Percentiles rank a stretch among this genome's conserved stretches.
Evolutionary conservation across 2,329 filamentous ascomycete species (phyloP).

Genomic region (Septoria linicola): DNA sequence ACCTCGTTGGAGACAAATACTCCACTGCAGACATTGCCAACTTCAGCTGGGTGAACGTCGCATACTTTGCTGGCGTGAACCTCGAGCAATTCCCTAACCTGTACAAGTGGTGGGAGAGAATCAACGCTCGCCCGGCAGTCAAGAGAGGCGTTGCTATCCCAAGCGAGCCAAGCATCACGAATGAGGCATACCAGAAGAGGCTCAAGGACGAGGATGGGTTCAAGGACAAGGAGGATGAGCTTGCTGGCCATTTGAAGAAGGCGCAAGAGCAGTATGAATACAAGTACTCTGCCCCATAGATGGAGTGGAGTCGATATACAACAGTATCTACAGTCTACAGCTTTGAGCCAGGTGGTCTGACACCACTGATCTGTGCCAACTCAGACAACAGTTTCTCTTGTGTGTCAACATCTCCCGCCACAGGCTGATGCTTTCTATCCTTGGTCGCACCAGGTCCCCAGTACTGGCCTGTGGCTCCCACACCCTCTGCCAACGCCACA

Average conservation of each 20-base stretch:
- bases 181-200: conserved; percentile 44
- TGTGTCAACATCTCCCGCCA: conserved; percentile 1
- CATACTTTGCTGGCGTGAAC: conserved; percentile 44
- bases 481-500: conserved; percentile 14
- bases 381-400: conserved; percentile 13
- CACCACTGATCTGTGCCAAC: conserved; percentile 11
- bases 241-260: conserved; percentile 40
- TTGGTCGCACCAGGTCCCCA: conserved; percentile 11
- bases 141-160: conserved; percentile 43
- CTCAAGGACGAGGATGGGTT: conserved; percentile 51
- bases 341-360: background rate
- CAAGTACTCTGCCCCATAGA: conserved; percentile 40
- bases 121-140: conserved; percentile 45
- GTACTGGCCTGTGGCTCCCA: conserved; percentile 10
- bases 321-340: too few species aligned
- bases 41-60: conserved; percentile 47
- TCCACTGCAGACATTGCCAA: conserved; percentile 49
- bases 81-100: conserved; percentile 45
- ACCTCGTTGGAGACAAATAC: conserved; percentile 49
- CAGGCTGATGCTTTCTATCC: conserved; percentile 4
- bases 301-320: background rate
- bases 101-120: conserved; percentile 47
- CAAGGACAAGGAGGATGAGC: conserved; percentile 46
- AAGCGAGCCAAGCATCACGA: conserved; percentile 41
- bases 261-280: conserved; percentile 50